These are phyloP conservation scores for Tubosaeta brunneosetosa DNA, from an alignment of 768 basidiomycete species.

Conservation along the genomic window DNA sequence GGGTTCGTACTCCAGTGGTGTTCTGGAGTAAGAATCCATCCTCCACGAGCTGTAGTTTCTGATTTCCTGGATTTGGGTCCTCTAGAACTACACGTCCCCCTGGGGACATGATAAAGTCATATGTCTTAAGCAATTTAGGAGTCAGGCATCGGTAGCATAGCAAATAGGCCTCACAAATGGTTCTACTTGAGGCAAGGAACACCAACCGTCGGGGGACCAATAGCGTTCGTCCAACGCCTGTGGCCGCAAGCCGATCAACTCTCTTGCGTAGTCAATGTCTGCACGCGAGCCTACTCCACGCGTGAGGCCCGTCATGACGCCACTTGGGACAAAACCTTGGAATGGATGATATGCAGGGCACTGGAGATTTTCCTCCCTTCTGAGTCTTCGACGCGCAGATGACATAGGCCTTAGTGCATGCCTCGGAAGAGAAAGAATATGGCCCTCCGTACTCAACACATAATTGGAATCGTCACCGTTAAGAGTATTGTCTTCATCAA, in stretches of 20 bases:
- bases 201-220: constrained; percentile 74
- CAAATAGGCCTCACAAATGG: constrained; percentile 51
- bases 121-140: constrained; percentile 46
- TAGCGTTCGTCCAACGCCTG: constrained; percentile 46
- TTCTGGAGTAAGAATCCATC: constrained; percentile 77
- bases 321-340: constrained; percentile 29
- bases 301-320: constrained; percentile 44
- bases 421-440: constrained; percentile 65
- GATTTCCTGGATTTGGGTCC: constrained; percentile 61
- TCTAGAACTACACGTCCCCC: constrained; percentile 51
- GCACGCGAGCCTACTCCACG: constrained; percentile 66
- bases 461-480: constrained; percentile 78
- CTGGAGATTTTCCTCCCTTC: constrained; percentile 60
- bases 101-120: constrained; percentile 74
- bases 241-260: constrained; percentile 53
- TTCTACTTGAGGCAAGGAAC: constrained; percentile 62
- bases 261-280: constrained; percentile 79
- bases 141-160: neutral
- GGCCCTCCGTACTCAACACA: constrained; percentile 95
- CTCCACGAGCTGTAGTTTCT: constrained; percentile 57
- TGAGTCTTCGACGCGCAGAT: constrained; percentile 53
- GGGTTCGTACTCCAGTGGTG: constrained; percentile 71
- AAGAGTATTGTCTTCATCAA: constrained; percentile 78
- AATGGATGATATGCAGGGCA: constrained; percentile 67
- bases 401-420: constrained; percentile 54